These are phyloP conservation scores for Neurospora sp. DNA, from an alignment of 2,329 filamentous ascomycete genomes.

Conservation along the genomic window DNA sequence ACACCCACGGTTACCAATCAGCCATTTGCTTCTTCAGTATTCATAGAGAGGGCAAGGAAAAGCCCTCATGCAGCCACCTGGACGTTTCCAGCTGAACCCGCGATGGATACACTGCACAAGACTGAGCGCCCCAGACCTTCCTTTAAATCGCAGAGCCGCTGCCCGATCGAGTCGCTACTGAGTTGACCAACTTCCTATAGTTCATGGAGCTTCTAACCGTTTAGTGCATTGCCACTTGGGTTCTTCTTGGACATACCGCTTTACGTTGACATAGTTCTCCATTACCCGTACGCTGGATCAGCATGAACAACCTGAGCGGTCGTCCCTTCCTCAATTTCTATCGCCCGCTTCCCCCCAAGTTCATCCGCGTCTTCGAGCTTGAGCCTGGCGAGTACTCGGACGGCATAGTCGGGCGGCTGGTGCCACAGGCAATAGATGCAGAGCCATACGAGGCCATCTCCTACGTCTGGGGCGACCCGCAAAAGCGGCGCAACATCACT, in stretches of 20 bases:
- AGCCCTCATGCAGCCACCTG: background rate
- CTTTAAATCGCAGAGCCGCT: background rate
- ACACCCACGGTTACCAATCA: no score
- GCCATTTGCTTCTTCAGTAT: no score
- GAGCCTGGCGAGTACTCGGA: slow-evolving; percentile 6
- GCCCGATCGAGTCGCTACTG: no score
- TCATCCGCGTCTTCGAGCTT: slow-evolving; percentile 11
- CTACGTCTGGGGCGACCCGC: slow-evolving; percentile 13
- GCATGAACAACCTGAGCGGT: background rate
- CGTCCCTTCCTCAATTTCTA: slow-evolving; percentile 5
- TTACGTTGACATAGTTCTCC: background rate
- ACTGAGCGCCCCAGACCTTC: background rate
- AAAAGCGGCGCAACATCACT: slow-evolving; percentile 2
- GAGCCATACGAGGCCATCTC: slow-evolving; percentile 13
- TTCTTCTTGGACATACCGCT: background rate
- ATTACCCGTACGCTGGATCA: background rate
- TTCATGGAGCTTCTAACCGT: background rate
- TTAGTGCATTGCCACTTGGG: background rate
- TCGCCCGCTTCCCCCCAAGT: slow-evolving; percentile 3
- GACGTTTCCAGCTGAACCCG: background rate
- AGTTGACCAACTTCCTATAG: background rate
- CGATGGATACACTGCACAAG: background rate
- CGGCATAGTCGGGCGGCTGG: slow-evolving; percentile 6
- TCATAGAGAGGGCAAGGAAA: background rate
- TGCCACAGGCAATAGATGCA: slow-evolving; percentile 4